These are phyloP conservation scores for Trichoderma virens DNA, from an alignment of 495 filamentous ascomycete genomes.

Conservation along the genomic window DNA sequence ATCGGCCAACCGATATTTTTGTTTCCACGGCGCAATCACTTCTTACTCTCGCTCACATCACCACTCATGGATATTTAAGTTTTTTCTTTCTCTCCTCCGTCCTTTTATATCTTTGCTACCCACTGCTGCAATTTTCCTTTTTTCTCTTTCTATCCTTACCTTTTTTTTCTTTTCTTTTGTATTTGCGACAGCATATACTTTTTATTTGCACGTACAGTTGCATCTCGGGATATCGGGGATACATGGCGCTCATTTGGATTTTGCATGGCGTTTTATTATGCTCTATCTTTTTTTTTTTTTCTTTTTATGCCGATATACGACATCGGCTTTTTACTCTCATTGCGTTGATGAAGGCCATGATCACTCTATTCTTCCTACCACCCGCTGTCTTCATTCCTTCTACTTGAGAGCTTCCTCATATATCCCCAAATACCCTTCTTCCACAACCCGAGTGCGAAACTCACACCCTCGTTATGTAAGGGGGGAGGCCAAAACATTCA, in stretches of 20 bases:
- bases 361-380: constrained; percentile 2
- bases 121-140: constrained; percentile 13
- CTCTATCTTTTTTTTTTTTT: background rate
- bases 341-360: constrained; percentile 3
- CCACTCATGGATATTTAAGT: constrained; percentile 19
- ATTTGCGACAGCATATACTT: constrained; percentile 6
- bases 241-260: constrained; percentile 10
- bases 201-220: background rate
- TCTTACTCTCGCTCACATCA: constrained; percentile 14
- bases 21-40: background rate
- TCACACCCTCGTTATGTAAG: background rate
- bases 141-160: constrained; percentile 18
- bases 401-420: background rate
- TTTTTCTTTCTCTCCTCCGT: constrained; percentile 10
- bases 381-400: constrained; percentile 1
- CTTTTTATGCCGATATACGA: background rate
- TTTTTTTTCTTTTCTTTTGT: background rate
- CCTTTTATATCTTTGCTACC: constrained; percentile 6
- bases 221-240: constrained; percentile 10
- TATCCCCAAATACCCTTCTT: background rate
- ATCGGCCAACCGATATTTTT: background rate
- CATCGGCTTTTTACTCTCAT: constrained; percentile 5
- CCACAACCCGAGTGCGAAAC: background rate
- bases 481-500: background rate
- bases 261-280: background rate